A percentile compares a stretch with the other conserved stretches of the same genome.
Evolutionary conservation across 2,329 filamentous ascomycete genomes (phyloP).

Genomic region (Cladophialophora exuberans): DNA sequence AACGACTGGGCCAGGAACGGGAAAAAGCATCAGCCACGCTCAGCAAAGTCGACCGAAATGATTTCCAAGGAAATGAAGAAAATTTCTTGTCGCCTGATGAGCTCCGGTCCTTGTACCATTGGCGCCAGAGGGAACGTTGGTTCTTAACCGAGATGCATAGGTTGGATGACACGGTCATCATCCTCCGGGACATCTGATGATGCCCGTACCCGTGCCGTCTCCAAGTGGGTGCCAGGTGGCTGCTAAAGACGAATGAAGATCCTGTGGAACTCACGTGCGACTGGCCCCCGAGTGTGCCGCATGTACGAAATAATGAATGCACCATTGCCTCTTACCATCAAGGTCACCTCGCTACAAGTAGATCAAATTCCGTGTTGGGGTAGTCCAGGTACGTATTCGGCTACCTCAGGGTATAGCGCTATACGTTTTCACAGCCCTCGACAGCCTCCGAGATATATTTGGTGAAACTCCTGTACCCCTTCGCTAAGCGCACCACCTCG

Average conservation of each 20-base stretch:
- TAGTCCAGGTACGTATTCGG: background rate
- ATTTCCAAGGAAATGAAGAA: slow-evolving; percentile 83
- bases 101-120: slow-evolving; percentile 67
- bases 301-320: no score
- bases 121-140: slow-evolving; percentile 66
- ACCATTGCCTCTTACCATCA: no score
- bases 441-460: no score
- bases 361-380: no score
- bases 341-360: no score
- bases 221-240: background rate
- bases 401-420: no score
- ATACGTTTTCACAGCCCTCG: no score
- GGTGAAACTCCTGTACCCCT: no score
- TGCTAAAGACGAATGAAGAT: background rate
- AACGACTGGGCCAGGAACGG: slow-evolving; percentile 77
- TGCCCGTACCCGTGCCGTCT: background rate
- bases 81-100: slow-evolving; percentile 77
- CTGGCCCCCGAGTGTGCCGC: background rate
- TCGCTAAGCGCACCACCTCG: no score
- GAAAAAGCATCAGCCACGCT: slow-evolving; percentile 72
- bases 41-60: slow-evolving; percentile 78
- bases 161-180: slow-evolving; percentile 81
- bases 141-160: slow-evolving; percentile 77
- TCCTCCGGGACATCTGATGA: slow-evolving; percentile 75
- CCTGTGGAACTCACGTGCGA: background rate